Evolutionary conservation across 2,329 filamentous ascomycete species (phyloP).

Genomic region (Xylaria digitata): DNA sequence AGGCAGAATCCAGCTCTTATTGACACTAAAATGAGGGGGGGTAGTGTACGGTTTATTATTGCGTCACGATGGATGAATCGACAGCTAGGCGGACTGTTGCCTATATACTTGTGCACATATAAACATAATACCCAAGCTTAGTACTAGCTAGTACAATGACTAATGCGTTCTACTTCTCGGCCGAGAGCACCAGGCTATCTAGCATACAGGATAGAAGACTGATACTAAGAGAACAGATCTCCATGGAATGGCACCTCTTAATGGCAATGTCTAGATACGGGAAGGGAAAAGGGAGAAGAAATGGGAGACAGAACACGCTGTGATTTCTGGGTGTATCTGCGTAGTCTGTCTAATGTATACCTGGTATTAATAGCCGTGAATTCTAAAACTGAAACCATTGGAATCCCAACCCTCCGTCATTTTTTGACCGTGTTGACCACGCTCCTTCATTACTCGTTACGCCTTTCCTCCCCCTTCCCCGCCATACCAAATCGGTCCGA

Average conservation of each 20-base stretch:
- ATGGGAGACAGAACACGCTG: not conserved
- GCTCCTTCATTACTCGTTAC: slow-evolving; percentile 29
- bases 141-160: no score
- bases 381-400: slow-evolving; percentile 21
- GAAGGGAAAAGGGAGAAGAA: not conserved
- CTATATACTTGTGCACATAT: no score
- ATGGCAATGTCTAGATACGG: no score
- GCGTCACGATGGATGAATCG: no score
- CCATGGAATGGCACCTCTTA: no score
- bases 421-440: slow-evolving; percentile 14
- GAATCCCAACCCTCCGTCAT: slow-evolving; percentile 4
- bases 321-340: not conserved
- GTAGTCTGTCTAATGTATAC: slow-evolving; percentile 22
- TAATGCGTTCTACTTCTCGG: no score
- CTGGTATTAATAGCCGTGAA: slow-evolving; percentile 28
- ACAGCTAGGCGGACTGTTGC: no score
- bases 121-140: not conserved
- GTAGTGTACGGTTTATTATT: no score
- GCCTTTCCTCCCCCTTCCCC: slow-evolving; percentile 1
- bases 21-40: no score
- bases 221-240: not conserved
- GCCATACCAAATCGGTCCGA: slow-evolving; percentile 1
- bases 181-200: not conserved
- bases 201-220: not conserved
- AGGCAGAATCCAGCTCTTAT: no score